A percentile compares a stretch with the other conserved stretches of the same genome.
Conservation (phyloP, 1,139 yeast species). For the Debaryomycetaceae sp. region DNA sequence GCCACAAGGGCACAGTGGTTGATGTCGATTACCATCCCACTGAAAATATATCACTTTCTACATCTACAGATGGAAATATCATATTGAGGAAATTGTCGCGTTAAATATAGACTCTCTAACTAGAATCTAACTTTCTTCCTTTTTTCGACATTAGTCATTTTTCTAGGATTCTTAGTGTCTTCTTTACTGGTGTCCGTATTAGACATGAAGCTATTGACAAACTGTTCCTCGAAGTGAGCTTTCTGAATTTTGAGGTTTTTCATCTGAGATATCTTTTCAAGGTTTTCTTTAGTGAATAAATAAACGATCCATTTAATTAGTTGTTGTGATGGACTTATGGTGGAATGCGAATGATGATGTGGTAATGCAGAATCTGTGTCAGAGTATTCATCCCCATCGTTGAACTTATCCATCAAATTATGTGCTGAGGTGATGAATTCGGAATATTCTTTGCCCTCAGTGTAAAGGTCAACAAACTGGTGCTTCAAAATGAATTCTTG, state of each 20-base stretch:
- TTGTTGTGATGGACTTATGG: not conserved
- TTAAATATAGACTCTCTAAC: slow-evolving; percentile 1
- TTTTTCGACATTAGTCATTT: slow-evolving; percentile 3
- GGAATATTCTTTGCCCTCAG: slow-evolving; percentile 23
- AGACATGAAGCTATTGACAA: slow-evolving; percentile 15
- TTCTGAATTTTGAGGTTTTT: slow-evolving; percentile 21
- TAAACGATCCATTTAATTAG: slow-evolving; percentile 39
- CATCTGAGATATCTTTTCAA: slow-evolving; percentile 28
- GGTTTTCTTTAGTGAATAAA: slow-evolving; percentile 42
- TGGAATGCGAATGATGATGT: not conserved
- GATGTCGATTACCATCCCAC: slow-evolving; percentile 51
- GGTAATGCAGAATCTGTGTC: not conserved
- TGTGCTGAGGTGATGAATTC: slow-evolving; percentile 4
- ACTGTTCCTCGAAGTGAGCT: slow-evolving; percentile 20
- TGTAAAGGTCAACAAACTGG: slow-evolving; percentile 36
- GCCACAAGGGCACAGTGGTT: slow-evolving; percentile 61
- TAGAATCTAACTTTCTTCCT: slow-evolving; percentile 25
- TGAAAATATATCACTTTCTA: slow-evolving; percentile 36
- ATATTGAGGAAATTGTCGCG: slow-evolving; percentile 32
- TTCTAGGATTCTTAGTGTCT: slow-evolving; percentile 5
- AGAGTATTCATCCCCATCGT: not conserved
- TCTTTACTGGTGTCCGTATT: slow-evolving; percentile 11
- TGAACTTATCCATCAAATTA: not conserved
- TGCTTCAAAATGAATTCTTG: slow-evolving; percentile 52
- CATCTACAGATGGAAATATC: slow-evolving; percentile 50